Evolutionary conservation across 345 rosid genomes (phyloP).

Genomic region (Reutealis trisperma): DNA sequence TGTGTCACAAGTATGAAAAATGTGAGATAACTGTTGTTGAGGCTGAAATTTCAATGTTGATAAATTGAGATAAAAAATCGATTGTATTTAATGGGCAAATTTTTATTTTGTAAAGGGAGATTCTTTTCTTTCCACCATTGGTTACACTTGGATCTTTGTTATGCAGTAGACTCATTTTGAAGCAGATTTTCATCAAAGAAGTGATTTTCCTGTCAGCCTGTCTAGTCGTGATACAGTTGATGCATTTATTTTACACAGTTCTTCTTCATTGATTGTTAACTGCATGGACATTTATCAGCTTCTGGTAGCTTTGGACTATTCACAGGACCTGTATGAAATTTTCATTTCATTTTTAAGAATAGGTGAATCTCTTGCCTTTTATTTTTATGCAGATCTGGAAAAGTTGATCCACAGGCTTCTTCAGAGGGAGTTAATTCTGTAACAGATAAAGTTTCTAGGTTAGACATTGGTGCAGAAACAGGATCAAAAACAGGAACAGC

Average conservation of each 20-base stretch:
- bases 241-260: background rate
- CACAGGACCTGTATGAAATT: background rate
- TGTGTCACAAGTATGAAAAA: background rate
- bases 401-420: conserved; percentile 37
- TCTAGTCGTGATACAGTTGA: background rate
- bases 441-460: conserved; percentile 50
- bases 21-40: background rate
- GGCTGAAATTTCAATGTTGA: background rate
- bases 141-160: background rate
- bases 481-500: conserved; percentile 37
- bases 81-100: background rate
- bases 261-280: background rate
- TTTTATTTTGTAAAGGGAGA: background rate
- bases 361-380: conserved; percentile 16
- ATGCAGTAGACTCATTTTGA: no score
- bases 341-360: background rate
- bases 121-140: background rate
- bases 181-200: background rate
- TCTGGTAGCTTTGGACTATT: background rate
- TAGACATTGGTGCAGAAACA: conserved; percentile 48
- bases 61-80: background rate
- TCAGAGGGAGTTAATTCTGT: conserved; percentile 41
- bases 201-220: background rate
- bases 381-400: conserved; percentile 44
- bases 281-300: background rate